Conservation (phyloP, 2,329 filamentous ascomycete species). For the Clonostachys sp. region DNA sequence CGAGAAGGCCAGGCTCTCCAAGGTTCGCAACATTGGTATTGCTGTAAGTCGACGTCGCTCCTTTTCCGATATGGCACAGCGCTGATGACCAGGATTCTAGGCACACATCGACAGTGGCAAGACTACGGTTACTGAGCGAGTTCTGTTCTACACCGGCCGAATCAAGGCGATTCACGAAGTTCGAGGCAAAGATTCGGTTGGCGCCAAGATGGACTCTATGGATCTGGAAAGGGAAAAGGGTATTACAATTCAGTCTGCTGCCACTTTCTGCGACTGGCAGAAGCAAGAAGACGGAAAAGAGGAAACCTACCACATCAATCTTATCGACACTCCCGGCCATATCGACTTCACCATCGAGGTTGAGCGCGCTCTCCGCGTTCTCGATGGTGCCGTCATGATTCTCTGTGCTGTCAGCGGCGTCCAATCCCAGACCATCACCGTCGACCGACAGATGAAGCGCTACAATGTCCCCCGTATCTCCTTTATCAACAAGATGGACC, state of each 20-base stretch:
- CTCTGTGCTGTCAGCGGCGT: constrained; percentile 96
- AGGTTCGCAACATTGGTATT: constrained; percentile 96
- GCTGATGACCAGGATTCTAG: constrained; percentile 28
- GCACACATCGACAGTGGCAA: constrained; percentile 99
- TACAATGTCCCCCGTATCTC: constrained; percentile 95
- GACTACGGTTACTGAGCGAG: constrained; percentile 92
- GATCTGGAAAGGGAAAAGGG: constrained; percentile 97
- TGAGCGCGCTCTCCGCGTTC: constrained; percentile 86
- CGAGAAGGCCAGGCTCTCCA: constrained; percentile 73
- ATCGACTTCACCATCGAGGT: constrained; percentile 99
- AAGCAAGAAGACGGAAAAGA: constrained; percentile 82
- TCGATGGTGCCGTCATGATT: constrained; percentile 98
- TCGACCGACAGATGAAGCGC: constrained; percentile 96
- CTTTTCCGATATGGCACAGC: neutral
- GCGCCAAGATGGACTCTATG: constrained; percentile 99
- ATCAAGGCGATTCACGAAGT: constrained; percentile 98
- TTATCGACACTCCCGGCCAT: constrained; percentile 97
- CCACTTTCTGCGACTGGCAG: constrained; percentile 95
- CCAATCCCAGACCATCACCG: constrained; percentile 96
- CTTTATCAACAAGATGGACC: constrained; percentile 99
- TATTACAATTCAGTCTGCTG: constrained; percentile 97
- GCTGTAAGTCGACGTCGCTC: constrained; percentile 51
- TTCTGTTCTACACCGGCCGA: constrained; percentile 95
- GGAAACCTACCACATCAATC: constrained; percentile 92
- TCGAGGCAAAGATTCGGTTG: constrained; percentile 86